Conservation (phyloP, 2,329 filamentous ascomycete genomes). For the Verticillium klebahnii region DNA sequence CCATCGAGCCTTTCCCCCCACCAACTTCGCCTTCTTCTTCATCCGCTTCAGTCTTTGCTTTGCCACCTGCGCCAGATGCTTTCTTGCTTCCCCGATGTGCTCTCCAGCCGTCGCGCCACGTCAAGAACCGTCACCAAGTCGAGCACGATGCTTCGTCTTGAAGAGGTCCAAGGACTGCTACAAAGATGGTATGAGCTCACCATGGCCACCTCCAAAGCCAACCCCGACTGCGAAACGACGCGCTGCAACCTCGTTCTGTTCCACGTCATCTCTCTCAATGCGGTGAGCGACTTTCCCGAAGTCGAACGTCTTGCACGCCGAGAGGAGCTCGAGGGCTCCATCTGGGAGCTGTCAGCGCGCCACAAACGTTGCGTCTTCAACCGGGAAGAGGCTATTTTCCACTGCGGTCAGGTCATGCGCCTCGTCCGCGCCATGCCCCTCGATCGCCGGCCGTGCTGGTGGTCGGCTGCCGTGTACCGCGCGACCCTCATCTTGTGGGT, state of each 20-base stretch:
- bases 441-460: slow-evolving; percentile 62
- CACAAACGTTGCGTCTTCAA: slow-evolving; percentile 61
- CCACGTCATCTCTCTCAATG: slow-evolving; percentile 66
- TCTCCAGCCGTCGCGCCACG: slow-evolving; percentile 33
- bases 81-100: slow-evolving; percentile 57
- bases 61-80: slow-evolving; percentile 62
- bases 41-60: slow-evolving; percentile 62
- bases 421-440: slow-evolving; percentile 56
- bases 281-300: slow-evolving; percentile 62
- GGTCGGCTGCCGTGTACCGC: slow-evolving; percentile 67
- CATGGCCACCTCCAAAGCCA: slow-evolving; percentile 47
- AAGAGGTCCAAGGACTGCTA: slow-evolving; percentile 60
- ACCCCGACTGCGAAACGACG: slow-evolving; percentile 54
- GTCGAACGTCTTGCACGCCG: slow-evolving; percentile 62
- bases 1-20: slow-evolving; percentile 40
- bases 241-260: slow-evolving; percentile 64
- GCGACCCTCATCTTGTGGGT: slow-evolving; percentile 59
- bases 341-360: slow-evolving; percentile 48
- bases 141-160: slow-evolving; percentile 55
- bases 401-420: slow-evolving; percentile 63
- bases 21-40: slow-evolving; percentile 63
- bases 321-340: slow-evolving; percentile 52
- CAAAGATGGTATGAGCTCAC: slow-evolving; percentile 66
- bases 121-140: slow-evolving; percentile 49
- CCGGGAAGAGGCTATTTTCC: slow-evolving; percentile 59